Evolutionary conservation across 352 stramenopile genomes (phyloP), one percentile per base, ranked within the genome.

Genomic region (Pythium plurisporium): DNA sequence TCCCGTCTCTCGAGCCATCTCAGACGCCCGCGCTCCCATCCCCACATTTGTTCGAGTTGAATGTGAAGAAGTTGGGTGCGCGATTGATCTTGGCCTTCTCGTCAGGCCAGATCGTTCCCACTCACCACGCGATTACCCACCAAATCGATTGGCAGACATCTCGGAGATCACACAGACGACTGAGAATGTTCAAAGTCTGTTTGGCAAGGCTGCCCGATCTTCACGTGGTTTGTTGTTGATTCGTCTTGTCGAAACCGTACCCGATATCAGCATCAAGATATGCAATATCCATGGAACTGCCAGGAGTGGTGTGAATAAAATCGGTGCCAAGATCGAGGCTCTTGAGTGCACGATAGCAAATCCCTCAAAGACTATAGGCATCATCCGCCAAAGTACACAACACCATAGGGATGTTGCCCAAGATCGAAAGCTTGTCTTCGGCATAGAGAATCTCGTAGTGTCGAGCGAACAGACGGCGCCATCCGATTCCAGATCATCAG

Each of bases 211-310:
- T 30, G 45, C 22, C 5, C n/a, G n/a, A 7, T 25, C 20, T 10
- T n/a, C 22, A n/a, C 44, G n/a, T n/a, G 44, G 44, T 9, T 38
- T 56, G 10, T 14, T 63, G 19, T 9, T 37, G 12, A 41, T 66
- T 45, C 50, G 59, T 57, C 8, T 61, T 3, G 15, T 52, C 5
- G 34, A 66, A 23, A 14, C 40, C 1, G 42, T 66, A 37, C 59
- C 59, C 7, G 59, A 59, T 19, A 30, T 55, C 12, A 37, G 17
- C 5, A 11, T 55, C 12, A 47, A 19, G 23, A 26, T 62, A 4
- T 20, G 44, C 22, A 36, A 54, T 20, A 33, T 62, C 23, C 4
- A 15, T 15, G 17, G 29, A 10, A 15, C 19, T 26, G 38, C 53
- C 34, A 36, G 26, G 19, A 51, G 44, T 45, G 41, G 22, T 20